Evolutionary conservation across 2,329 filamentous ascomycete genomes (phyloP).

Genomic region (Cytospora piceae): DNA sequence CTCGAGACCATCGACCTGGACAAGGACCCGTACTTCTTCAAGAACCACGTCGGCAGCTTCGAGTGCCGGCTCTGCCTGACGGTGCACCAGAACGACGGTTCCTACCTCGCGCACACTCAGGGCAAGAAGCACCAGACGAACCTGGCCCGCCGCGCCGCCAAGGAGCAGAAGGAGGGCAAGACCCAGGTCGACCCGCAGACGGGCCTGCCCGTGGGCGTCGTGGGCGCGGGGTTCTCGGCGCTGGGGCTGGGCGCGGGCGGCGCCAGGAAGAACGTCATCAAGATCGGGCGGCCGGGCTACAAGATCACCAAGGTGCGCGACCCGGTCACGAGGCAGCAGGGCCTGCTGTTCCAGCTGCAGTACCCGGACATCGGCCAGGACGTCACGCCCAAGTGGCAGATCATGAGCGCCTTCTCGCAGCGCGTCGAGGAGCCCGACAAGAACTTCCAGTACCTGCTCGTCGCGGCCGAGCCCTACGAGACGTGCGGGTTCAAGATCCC

Average conservation of each 20-base stretch:
- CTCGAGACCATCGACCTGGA: constrained; percentile 99
- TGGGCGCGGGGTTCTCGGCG: constrained; percentile 66
- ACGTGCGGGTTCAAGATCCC: constrained; percentile 96
- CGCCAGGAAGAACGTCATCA: constrained; percentile 82
- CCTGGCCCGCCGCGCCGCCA: constrained; percentile 90
- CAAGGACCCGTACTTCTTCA: constrained; percentile 99
- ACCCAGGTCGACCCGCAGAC: constrained; percentile 70
- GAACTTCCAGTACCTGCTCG: constrained; percentile 90
- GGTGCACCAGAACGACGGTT: constrained; percentile 98
- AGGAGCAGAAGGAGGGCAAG: constrained; percentile 88
- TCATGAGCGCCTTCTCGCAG: constrained; percentile 98
- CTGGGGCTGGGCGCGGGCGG: constrained; percentile 56
- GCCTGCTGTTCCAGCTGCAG: constrained; percentile 92
- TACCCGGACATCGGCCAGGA: constrained; percentile 86
- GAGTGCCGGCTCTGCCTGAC: constrained; percentile 97
- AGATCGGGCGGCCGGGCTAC: constrained; percentile 95
- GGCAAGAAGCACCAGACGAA: constrained; percentile 99
- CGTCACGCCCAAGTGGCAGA: constrained; percentile 80
- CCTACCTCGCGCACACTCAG: constrained; percentile 97
- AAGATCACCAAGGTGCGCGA: constrained; percentile 97
- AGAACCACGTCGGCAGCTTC: constrained; percentile 97
- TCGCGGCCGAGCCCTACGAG: constrained; percentile 97
- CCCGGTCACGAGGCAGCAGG: constrained; percentile 83
- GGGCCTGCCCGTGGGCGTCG: constrained; percentile 73
- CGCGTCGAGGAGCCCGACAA: constrained; percentile 93